These are phyloP conservation scores for Acanthamoeba royreba DNA, from an alignment of 208 protist species.

Conservation along the genomic window DNA sequence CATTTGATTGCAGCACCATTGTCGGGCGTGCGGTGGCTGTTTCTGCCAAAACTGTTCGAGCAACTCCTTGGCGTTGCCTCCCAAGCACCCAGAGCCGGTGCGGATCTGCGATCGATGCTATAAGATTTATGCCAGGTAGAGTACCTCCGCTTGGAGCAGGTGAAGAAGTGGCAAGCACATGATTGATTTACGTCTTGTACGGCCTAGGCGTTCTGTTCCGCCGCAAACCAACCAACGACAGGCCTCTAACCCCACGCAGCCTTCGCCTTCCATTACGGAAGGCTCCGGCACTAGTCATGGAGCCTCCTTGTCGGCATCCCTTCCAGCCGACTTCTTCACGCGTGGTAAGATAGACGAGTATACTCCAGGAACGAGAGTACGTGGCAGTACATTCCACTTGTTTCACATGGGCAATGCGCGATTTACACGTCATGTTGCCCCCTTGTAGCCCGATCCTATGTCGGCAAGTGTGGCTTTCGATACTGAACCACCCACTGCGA, in stretches of 20 bases:
- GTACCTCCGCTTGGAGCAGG: neutral
- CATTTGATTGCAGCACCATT: neutral
- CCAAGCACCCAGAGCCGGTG: neutral
- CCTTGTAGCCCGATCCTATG: neutral
- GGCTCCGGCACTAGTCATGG: neutral
- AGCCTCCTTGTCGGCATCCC: neutral
- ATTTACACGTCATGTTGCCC: too few species aligned
- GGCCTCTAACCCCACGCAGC: too few species aligned
- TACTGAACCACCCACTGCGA: neutral
- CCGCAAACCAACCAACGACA: too few species aligned
- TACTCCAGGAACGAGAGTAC: neutral
- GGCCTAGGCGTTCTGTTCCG: neutral
- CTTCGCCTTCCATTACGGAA: neutral
- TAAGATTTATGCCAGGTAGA: neutral
- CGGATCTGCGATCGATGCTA: neutral
- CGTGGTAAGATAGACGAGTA: too few species aligned
- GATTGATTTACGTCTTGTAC: neutral
- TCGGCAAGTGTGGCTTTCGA: neutral
- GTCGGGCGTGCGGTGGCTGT: neutral
- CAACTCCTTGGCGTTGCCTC: neutral
- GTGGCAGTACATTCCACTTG: too few species aligned
- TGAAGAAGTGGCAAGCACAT: neutral
- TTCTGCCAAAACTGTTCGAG: constrained; percentile 16
- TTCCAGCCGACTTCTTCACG: neutral
- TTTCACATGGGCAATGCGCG: too few species aligned